Conservation (phyloP, 306 rosid species). For the Sechiopsis laciniata region DNA sequence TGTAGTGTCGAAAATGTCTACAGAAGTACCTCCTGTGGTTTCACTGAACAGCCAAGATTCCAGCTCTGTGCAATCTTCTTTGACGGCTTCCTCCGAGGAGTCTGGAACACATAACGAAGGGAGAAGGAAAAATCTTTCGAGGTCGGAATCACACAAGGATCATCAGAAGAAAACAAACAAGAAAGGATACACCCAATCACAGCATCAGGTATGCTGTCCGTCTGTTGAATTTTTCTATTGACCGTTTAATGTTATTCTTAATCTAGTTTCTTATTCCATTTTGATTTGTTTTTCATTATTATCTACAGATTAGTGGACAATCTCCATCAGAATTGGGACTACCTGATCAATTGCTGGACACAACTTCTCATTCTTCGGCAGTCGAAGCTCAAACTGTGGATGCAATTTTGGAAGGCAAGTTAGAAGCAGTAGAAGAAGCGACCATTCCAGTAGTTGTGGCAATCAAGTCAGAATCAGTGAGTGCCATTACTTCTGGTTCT, state of each 20-base stretch:
- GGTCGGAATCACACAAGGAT: slow-evolving; percentile 60
- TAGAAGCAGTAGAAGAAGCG: slow-evolving; percentile 33
- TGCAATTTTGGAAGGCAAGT: neutral
- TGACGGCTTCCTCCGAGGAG: slow-evolving; percentile 33
- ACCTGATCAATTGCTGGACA: slow-evolving; percentile 18
- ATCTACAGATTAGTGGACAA: slow-evolving; percentile 46
- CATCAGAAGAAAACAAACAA: slow-evolving; percentile 48
- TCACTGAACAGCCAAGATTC: slow-evolving; percentile 34
- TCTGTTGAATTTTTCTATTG: slow-evolving; percentile 2
- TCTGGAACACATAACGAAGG: slow-evolving; percentile 40
- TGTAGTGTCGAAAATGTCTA: slow-evolving; percentile 28
- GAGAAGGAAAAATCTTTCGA: slow-evolving; percentile 44
- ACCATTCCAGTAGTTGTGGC: slow-evolving; percentile 27
- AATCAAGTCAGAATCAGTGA: slow-evolving; percentile 27
- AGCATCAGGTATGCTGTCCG: slow-evolving; percentile 50
- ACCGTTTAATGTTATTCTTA: neutral
- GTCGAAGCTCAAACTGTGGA: no score
- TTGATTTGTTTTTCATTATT: slow-evolving; percentile 14
- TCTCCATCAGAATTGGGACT: slow-evolving; percentile 32
- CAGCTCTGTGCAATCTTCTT: slow-evolving; percentile 25
- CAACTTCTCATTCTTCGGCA: neutral
- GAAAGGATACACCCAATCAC: slow-evolving; percentile 42
- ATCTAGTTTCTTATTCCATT: neutral
- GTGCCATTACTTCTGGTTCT: neutral
- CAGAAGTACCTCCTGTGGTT: slow-evolving; percentile 27